A percentile compares a stretch with the other conserved stretches of the same genome.
These are phyloP conservation scores for Clitocybe nebularis DNA, from an alignment of 1,284 basidiomycete genomes.

Conservation along the genomic window DNA sequence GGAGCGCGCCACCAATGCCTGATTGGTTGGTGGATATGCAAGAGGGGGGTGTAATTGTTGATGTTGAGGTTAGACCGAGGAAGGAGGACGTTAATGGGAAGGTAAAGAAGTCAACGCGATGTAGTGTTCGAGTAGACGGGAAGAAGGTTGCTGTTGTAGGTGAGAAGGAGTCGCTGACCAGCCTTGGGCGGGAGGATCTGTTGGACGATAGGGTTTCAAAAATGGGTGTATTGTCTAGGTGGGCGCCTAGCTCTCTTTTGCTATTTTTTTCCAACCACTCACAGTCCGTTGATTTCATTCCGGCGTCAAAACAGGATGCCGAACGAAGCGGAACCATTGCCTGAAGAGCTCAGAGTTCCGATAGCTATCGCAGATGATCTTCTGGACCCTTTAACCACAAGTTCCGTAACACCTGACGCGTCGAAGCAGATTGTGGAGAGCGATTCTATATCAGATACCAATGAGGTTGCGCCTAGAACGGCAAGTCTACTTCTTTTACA, in stretches of 20 bases:
- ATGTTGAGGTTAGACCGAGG: slow-evolving; percentile 22
- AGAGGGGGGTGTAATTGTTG: slow-evolving; percentile 50
- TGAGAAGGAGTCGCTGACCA: slow-evolving; percentile 73
- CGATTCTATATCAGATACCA: slow-evolving; percentile 9
- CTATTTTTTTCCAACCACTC: slow-evolving; percentile 3
- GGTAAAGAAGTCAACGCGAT: slow-evolving; percentile 23
- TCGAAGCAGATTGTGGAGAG: slow-evolving; percentile 9
- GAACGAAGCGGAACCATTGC: slow-evolving; percentile 51
- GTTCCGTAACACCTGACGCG: slow-evolving; percentile 13
- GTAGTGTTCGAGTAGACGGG: slow-evolving; percentile 51
- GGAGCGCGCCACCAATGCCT: slow-evolving; percentile 63
- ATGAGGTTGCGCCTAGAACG: slow-evolving; percentile 24
- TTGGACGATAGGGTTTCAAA: slow-evolving; percentile 61
- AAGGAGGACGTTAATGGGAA: slow-evolving; percentile 13
- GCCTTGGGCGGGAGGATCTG: slow-evolving; percentile 67
- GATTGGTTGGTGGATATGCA: slow-evolving; percentile 72
- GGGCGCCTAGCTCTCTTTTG: slow-evolving; percentile 19
- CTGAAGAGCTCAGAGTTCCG: slow-evolving; percentile 58
- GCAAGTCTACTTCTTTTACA: slow-evolving; percentile 21
- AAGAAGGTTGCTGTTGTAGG: slow-evolving; percentile 51
- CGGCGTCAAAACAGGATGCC: slow-evolving; percentile 29
- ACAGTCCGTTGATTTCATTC: slow-evolving; percentile 10
- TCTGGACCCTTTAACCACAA: slow-evolving; percentile 36
- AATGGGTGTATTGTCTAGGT: slow-evolving; percentile 66
- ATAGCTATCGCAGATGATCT: slow-evolving; percentile 60